These are phyloP conservation scores for Eremochloa ophiuroides DNA, from an alignment of 176 grass and related monocot species.

Conservation along the genomic window DNA sequence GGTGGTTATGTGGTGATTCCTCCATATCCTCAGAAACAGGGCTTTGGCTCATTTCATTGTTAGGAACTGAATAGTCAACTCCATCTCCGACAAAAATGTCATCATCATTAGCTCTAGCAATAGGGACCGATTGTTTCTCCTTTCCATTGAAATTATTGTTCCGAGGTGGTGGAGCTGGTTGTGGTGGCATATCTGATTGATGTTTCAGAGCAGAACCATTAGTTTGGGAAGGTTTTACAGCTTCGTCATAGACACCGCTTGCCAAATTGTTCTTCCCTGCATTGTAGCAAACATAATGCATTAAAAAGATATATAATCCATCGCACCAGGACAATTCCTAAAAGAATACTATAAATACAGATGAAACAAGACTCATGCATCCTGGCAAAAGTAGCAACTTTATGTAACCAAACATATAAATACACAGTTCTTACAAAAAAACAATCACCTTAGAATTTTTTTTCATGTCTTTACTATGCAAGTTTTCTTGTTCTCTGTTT, in stretches of 20 bases:
- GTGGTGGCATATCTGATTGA: conserved; percentile 52
- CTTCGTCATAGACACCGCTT: conserved; percentile 50
- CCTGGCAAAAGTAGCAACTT: conserved; percentile 7
- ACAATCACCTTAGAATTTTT: background rate
- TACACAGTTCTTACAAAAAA: conserved; percentile 3
- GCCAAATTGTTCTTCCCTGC: conserved; percentile 59
- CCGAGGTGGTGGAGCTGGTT: conserved; percentile 31
- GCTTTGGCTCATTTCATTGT: conserved; percentile 79
- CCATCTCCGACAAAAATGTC: conserved; percentile 96
- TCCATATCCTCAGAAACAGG: conserved; percentile 92
- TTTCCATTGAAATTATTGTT: conserved; percentile 46
- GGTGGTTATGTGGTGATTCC: conserved; percentile 54
- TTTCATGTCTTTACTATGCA: background rate
- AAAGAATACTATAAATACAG: background rate
- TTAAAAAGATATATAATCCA: too few species aligned
- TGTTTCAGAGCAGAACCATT: conserved; percentile 49
- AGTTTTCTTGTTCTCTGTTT: conserved; percentile 3
- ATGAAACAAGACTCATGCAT: conserved; percentile 1
- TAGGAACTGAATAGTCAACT: conserved; percentile 75
- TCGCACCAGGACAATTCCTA: background rate
- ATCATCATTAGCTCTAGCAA: conserved; percentile 57
- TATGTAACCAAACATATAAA: too few species aligned
- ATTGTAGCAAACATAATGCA: conserved; percentile 10
- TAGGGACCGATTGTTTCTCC: conserved; percentile 47
- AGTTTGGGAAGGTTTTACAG: conserved; percentile 48